Base-by-base conservation (phyloP, 169 alveolate genomes). In the Fabrea salina region DNA sequence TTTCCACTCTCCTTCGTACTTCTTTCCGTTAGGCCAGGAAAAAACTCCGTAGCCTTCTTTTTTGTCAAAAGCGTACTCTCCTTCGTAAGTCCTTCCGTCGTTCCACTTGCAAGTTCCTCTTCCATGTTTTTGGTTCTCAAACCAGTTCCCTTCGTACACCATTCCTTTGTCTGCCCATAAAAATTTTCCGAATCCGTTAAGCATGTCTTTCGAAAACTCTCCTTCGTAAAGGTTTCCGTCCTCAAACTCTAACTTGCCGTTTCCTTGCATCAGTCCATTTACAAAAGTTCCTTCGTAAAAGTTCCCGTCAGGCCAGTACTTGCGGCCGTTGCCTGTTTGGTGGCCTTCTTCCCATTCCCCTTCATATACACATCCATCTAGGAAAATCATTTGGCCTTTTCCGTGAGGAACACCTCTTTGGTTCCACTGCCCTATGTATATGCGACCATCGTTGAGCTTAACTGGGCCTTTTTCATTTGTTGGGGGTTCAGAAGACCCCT, bases 311-410 rank as follows among this genome's bases (percentile, higher is more conserved):
- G 76, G 22, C 88, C 92, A 91, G 41, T 82, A 80, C 78, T 93
- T 95, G 71, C 82, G 79, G 5, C 96, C 97, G 41, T 87, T 87
- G 40, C 92, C 94, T n/a, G n/a, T n/a, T n/a, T n/a, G 85, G 67
- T 71, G 57, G 57, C 79, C 81, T 56, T 80, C 61, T 61, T 77
- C 79, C 87, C 92, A 86, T 64, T 77, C 66, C 39, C 91, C 91
- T 53, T 72, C 81, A 58, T 86, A 86, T 61, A 72, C 56, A 32
- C 79, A 71, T n/a, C 91, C 91, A 54, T 85, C 83, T 5, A 75
- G 70, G 87, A 87, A 85, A 30, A 81, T 6, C 43, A 22, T n/a
- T 44, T 44, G 22, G 6, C 79, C 79, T 27, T 27, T 44, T 0
- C 79, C 79, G n/a, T 70, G 66, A 3, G 67, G 19, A 3, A 13